phyloP scores from a whole-genome alignment of 345 rosid species.

The Brassica carinata region DNA sequence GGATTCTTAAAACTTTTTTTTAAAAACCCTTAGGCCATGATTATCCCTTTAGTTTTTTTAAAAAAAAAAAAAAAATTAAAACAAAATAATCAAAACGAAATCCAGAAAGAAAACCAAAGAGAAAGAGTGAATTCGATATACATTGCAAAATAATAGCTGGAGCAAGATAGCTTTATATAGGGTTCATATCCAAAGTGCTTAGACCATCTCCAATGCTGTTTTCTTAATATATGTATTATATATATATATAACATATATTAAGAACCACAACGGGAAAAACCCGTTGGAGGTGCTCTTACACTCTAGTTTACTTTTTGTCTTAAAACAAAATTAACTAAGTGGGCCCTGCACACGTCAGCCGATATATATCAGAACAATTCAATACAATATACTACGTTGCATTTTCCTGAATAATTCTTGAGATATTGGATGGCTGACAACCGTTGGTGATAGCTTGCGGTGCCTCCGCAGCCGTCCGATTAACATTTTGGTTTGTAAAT shows the following conservation, averaged over 20 bases:
- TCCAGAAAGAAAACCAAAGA: not conserved
- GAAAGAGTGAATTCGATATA: slow-evolving; percentile 6
- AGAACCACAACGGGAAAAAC: no score
- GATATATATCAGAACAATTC: slow-evolving; percentile 15
- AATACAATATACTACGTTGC: not conserved
- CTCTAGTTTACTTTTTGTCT: not conserved
- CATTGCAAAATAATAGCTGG: not conserved
- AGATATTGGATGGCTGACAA: slow-evolving; percentile 1
- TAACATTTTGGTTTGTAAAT: not conserved
- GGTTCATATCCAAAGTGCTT: slow-evolving; percentile 24
- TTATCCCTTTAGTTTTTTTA: no score
- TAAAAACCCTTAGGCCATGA: no score
- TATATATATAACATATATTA: no score
- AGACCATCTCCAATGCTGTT: no score
- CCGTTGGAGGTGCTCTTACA: not conserved
- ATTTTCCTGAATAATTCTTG: not conserved
- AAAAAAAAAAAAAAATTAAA: no score
- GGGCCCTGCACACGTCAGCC: slow-evolving; percentile 33
- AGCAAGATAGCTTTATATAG: slow-evolving; percentile 35
- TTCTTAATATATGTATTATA: no score
- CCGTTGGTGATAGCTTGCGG: slow-evolving; percentile 18
- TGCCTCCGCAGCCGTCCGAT: slow-evolving; percentile 22
- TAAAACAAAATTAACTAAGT: not conserved
- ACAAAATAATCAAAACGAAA: not conserved
- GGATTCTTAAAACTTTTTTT: no score